These are phyloP conservation scores for Ampelocalamus luodianensis DNA, from an alignment of 176 grass and related monocot genomes.

Conservation along the genomic window DNA sequence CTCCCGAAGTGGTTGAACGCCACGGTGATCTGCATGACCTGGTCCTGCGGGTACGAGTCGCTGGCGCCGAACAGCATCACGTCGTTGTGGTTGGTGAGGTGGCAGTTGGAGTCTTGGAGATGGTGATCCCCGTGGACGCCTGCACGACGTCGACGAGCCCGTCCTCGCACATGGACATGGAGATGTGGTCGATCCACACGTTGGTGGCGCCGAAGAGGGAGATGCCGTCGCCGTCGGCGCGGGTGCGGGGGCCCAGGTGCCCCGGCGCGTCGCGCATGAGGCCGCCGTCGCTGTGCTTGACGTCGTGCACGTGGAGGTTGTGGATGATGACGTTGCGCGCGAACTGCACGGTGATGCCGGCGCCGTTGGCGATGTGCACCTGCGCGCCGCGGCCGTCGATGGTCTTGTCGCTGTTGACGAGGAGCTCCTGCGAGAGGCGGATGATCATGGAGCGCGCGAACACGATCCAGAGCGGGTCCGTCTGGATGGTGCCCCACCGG, in stretches of 20 bases:
- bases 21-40: constrained; percentile 74
- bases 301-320: constrained; percentile 67
- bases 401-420: constrained; percentile 78
- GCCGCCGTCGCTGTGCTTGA: constrained; percentile 42
- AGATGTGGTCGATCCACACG: constrained; percentile 80
- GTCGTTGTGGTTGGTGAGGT: constrained; percentile 80
- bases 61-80: constrained; percentile 83
- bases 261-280: constrained; percentile 41
- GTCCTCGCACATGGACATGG: constrained; percentile 70
- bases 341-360: constrained; percentile 63
- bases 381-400: constrained; percentile 80
- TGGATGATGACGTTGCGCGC: constrained; percentile 62
- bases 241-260: constrained; percentile 45
- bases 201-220: constrained; percentile 61
- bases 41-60: constrained; percentile 47
- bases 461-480: constrained; percentile 71
- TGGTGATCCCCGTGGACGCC: constrained; percentile 66
- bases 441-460: constrained; percentile 78
- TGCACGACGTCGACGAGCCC: constrained; percentile 67
- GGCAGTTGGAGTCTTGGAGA: constrained; percentile 85
- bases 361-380: constrained; percentile 69
- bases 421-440: constrained; percentile 64
- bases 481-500: constrained; percentile 66
- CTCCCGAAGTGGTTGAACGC: constrained; percentile 88
- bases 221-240: constrained; percentile 76